Evolutionary conservation across 257 asterid species (phyloP), one percentile per base, ranked within the genome.

Genomic region (Plantago elongata): DNA sequence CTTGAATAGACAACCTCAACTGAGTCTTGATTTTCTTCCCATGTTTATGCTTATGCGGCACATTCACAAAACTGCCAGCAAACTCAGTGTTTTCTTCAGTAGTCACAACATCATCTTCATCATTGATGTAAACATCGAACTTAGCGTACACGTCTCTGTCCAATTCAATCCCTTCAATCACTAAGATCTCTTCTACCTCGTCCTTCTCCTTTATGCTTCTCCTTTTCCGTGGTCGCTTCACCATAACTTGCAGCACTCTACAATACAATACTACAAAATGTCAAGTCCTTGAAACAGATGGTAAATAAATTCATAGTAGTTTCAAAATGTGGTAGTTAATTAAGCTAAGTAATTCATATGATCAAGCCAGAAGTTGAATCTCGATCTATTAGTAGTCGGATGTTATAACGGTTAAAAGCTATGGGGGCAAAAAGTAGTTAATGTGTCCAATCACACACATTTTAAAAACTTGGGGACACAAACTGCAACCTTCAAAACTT

Each of bases 51-150:
- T 73, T 81, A 27, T 83, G 95, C 15, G 95, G 85, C 61, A 85
- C 85, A 16, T 81, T 83, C 56, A 81, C 95, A 11, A 83, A 85
- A 55, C 95, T 86, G 0, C 95, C 95, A 5, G 79, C 84, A 22
- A 79, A 86, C 64, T 86, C 95, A 0, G 91, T 73, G 58, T 83
- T 77, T 5, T 69, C 83, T 45, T 68, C 71, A 45, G 82, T 77
- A 18, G 67, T 75, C 40, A 54, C 17, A 47, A 55, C 85, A 9
- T 80, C 92, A 6, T 86, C 91, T 45, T 86, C 95, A 14, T 83
- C 91, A 58, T 86, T 86, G 11, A 86, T 72, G 13, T 71, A 76
- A 7, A 86, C 89, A 22, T 86, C 95, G 51, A 86, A 86, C 76
- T 83, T 86, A 0, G 75, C 83, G 10, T 70, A 81, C 7, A 67